phyloP scores from a whole-genome alignment of 768 basidiomycete genomes.

The Dendrothele bispora region DNA sequence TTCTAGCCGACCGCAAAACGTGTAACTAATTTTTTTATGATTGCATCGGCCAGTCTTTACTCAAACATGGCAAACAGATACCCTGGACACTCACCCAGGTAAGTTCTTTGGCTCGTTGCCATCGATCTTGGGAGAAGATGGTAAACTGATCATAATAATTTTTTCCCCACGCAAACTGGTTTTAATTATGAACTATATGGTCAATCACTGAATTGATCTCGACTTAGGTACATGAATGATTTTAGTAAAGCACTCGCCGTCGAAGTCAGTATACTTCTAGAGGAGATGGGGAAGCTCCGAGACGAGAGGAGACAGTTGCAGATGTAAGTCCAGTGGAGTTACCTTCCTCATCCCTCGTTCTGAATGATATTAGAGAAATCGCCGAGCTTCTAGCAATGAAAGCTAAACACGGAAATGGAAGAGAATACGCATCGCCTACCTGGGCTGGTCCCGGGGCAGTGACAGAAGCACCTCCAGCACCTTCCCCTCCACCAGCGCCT shows the following conservation, averaged over 20 bases:
- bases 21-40: too few species aligned
- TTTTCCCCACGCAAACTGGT: background rate
- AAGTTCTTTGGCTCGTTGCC: too few species aligned
- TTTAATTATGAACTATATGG: background rate
- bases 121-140: too few species aligned
- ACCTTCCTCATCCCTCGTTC: background rate
- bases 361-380: slow-evolving; percentile 58
- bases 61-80: too few species aligned
- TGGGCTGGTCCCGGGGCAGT: slow-evolving; percentile 49
- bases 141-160: too few species aligned
- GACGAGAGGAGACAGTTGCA: slow-evolving; percentile 75
- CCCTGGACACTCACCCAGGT: too few species aligned
- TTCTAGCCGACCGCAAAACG: too few species aligned
- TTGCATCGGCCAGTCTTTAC: too few species aligned
- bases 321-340: slow-evolving; percentile 52
- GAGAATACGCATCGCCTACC: slow-evolving; percentile 67
- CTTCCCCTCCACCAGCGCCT: slow-evolving; percentile 37
- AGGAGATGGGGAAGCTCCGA: slow-evolving; percentile 78
- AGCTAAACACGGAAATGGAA: slow-evolving; percentile 78
- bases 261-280: slow-evolving; percentile 77
- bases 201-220: background rate
- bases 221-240: slow-evolving; percentile 66
- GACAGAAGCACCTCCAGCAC: slow-evolving; percentile 10
- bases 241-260: slow-evolving; percentile 80
- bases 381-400: slow-evolving; percentile 82